Evolutionary conservation across 805 yeast species (phyloP).

Genomic region (Barnettozyma salicaria): DNA sequence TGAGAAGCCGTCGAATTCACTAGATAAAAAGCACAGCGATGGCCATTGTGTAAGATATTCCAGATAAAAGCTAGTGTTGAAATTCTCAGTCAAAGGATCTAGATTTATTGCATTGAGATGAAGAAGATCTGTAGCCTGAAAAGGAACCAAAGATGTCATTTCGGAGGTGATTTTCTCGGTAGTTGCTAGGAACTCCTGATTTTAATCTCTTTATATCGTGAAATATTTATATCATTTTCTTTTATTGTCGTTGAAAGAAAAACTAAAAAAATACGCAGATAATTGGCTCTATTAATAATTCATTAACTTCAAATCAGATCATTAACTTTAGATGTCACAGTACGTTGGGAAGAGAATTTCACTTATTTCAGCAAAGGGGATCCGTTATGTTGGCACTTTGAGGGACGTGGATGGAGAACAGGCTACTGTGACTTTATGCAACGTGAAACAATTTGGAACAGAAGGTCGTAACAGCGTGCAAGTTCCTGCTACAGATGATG

Average conservation of each 20-base stretch:
- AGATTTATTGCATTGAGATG: conserved; percentile 68
- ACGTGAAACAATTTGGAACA: conserved; percentile 83
- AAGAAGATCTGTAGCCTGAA: conserved; percentile 80
- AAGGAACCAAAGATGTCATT: conserved; percentile 88
- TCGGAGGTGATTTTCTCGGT: background rate
- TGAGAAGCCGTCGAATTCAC: conserved; percentile 38
- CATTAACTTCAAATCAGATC: background rate
- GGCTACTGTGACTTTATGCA: conserved; percentile 77
- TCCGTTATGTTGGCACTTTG: conserved; percentile 81
- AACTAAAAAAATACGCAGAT: background rate
- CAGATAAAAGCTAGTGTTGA: conserved; percentile 74
- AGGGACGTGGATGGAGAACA: conserved; percentile 84
- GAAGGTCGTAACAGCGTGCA: conserved; percentile 83
- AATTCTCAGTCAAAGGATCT: conserved; percentile 90
- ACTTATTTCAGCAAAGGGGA: conserved; percentile 69
- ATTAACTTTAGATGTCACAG: conserved; percentile 61
- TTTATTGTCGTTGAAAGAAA: conserved; percentile 1
- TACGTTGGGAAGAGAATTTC: conserved; percentile 88
- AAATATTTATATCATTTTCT: background rate
- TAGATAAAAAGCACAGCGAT: conserved; percentile 73
- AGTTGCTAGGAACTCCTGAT: background rate
- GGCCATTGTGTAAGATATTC: conserved; percentile 88
- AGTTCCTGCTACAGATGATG: conserved; percentile 60
- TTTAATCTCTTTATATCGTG: background rate
- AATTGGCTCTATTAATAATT: background rate